A percentile compares a stretch with the other conserved stretches of the same genome.
Evolutionary conservation across 2,329 filamentous ascomycete species (phyloP).

Genomic region (Bipolaris sorokiniana): DNA sequence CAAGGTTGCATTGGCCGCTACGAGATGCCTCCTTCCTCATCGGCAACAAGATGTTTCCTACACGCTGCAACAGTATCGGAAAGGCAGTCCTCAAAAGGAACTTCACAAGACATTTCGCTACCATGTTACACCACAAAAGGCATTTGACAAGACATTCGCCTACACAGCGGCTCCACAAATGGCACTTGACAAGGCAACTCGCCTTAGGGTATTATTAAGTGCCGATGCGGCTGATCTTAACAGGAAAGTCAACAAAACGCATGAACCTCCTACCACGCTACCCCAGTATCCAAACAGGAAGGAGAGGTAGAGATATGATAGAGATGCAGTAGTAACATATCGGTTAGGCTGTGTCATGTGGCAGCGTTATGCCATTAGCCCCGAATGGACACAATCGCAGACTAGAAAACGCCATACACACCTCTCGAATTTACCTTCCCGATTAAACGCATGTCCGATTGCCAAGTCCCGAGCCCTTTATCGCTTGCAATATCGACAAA

Average conservation of each 20-base stretch:
- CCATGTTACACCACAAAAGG: conserved; percentile 20
- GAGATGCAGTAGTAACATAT: conserved; percentile 5
- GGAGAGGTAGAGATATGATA: conserved; percentile 25
- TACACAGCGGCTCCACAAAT: not conserved
- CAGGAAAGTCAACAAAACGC: conserved; percentile 12
- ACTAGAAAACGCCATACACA: conserved; percentile 22
- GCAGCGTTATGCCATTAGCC: conserved; percentile 14
- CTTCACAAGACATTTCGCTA: conserved; percentile 6
- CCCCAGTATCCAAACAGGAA: conserved; percentile 25
- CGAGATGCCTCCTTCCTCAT: conserved; percentile 27
- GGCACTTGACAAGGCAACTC: not conserved
- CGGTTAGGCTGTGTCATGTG: conserved; percentile 4
- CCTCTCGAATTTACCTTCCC: conserved; percentile 28
- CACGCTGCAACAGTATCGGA: conserved; percentile 17
- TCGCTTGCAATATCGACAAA: conserved; percentile 15
- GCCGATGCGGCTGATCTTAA: conserved; percentile 19
- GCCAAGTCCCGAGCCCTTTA: conserved; percentile 17
- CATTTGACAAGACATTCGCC: conserved; percentile 20
- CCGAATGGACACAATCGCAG: conserved; percentile 20
- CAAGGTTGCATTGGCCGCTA: conserved; percentile 11
- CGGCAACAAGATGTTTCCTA: conserved; percentile 11
- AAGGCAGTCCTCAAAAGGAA: conserved; percentile 18
- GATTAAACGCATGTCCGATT: conserved; percentile 21
- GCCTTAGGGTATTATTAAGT: conserved; percentile 9
- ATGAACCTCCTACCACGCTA: conserved; percentile 14